Base-by-base conservation (phyloP, 1,139 yeast species). In the Taphrina sp. region DNA sequence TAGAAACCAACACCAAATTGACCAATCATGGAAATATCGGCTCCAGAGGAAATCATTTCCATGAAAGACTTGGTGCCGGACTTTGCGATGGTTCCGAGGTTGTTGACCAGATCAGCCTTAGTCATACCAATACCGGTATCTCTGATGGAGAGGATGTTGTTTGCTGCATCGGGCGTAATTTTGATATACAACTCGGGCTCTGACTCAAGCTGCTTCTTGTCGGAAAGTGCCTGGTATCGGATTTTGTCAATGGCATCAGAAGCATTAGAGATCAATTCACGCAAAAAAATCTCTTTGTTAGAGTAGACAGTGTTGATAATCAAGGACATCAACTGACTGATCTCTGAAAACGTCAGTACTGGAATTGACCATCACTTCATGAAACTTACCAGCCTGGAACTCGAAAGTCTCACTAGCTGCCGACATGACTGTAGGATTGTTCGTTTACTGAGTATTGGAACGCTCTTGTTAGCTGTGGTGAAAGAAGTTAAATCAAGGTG, bases 1-100 rank as follows among this genome's bases (percentile, higher is more conserved):
- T 94, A 94, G 92, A 94, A 94, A 82, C 99, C 99, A 68, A 94
- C 98, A 88, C 99, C 99, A 79, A 94, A 94, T 78, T 94, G 98
- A 81, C 99, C 99, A 78, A 94, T 94, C 98, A 94, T 94, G 64
- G 97, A 89, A 64, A 94, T 96, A 75, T 94, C 99, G 64, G 98
- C 98, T 78, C 99, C 99, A 65, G 96, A 96, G 65, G 95, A 84
- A 66, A 92, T 81, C 65, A 98, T 98, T 78, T 94, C 98, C 98
- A 94, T 92, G 74, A 94, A 94, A 65, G 95, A 87, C 80, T 94
- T 94, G 69, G 99, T 94, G 78, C 98, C 99, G 65, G 98, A 94
- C 79, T 92, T 94, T 72, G 99, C 98, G 72, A 94, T 94, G 65
- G 98, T 92, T 84, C 99, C 99, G 76, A 94, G 86, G 80, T 94